Evolutionary conservation across 345 rosid genomes (phyloP).

Genomic region (Pelargonium nanum): DNA sequence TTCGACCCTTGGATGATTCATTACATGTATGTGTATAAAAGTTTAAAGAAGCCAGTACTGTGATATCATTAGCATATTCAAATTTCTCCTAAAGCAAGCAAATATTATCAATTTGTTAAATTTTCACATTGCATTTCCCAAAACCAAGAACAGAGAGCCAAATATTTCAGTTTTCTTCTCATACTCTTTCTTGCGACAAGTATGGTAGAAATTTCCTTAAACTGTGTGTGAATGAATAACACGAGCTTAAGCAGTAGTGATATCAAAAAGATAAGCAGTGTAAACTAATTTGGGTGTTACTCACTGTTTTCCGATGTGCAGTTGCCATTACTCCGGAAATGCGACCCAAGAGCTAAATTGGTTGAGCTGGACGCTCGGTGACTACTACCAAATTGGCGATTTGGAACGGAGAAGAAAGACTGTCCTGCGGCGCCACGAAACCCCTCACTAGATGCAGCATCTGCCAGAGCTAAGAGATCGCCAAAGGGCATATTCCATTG

Average conservation of each 20-base stretch:
- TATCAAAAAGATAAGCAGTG: not conserved
- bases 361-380: slow-evolving; percentile 1
- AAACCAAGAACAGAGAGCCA: too few relatives aligned
- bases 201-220: not conserved
- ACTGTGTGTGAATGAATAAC: too few relatives aligned
- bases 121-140: too few relatives aligned
- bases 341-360: slow-evolving; percentile 1
- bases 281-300: slow-evolving; percentile 30
- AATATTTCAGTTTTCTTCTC: too few relatives aligned
- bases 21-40: not conserved
- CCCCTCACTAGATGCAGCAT: slow-evolving; percentile 21
- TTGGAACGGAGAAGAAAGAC: slow-evolving; percentile 7
- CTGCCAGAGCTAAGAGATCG: slow-evolving; percentile 44
- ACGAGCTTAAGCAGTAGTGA: not conserved
- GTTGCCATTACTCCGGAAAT: slow-evolving; percentile 7
- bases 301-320: slow-evolving; percentile 6
- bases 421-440: not conserved
- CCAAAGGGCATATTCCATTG: not conserved
- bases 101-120: too few relatives aligned
- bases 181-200: too few relatives aligned
- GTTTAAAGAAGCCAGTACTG: too few relatives aligned
- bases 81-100: too few relatives aligned
- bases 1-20: not conserved
- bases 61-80: too few relatives aligned
- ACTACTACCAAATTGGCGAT: not conserved